Evolutionary conservation across 31 red algal species (phyloP), one percentile per base, ranked within the genome.

Genomic region (Asparagopsis taxiformis): DNA sequence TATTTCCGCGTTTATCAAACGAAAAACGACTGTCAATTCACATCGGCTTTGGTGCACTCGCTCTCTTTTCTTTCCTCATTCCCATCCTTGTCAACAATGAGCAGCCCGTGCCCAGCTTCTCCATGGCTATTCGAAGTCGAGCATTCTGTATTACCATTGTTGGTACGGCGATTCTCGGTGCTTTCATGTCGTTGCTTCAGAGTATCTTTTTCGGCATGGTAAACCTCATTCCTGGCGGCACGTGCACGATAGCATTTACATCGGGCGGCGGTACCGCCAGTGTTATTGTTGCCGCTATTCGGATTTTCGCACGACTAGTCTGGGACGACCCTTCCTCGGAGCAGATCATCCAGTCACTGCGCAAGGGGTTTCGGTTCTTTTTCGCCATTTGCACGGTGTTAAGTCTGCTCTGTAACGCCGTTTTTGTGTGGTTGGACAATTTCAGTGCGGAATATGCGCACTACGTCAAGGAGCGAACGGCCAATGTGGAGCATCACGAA

Each of bases 241-340:
- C 29, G 3, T 49, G 34, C n/a, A 85, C 70, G 28, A 75, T 70
- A 19, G 81, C 81, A 0, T 85, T 65, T 33, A 75, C 71, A 22
- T 29, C 81, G 9, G 81, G 81, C 19, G 60, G 61, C 15, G 68
- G 68, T 29, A 53, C 57, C 5, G 68, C 81, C 2, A 85, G 81
- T 60, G 46, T 66, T 2, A 15, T 85, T 3, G 54, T 85, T 22
- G 69, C 57, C 25, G 38, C 70, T 19, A 24, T 85, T 21, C 68
- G 81, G 28, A 75, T 85, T 50, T 1, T 85, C 7, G 49, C 53
- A n/a, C 81, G 81, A n/a, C 59, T 85, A 20, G 50, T 72, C 17
- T 32, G 68, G 32, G 81, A 72, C 15, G 50, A 52, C 25, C 62
- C 66, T 36, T 46, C 1, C 43, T 29, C 38, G 21, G 81, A 68